A percentile compares a stretch with the other conserved stretches of the same genome.
phyloP scores from a whole-genome alignment of 345 rosid species.

The Gossypium ekmanianum region DNA sequence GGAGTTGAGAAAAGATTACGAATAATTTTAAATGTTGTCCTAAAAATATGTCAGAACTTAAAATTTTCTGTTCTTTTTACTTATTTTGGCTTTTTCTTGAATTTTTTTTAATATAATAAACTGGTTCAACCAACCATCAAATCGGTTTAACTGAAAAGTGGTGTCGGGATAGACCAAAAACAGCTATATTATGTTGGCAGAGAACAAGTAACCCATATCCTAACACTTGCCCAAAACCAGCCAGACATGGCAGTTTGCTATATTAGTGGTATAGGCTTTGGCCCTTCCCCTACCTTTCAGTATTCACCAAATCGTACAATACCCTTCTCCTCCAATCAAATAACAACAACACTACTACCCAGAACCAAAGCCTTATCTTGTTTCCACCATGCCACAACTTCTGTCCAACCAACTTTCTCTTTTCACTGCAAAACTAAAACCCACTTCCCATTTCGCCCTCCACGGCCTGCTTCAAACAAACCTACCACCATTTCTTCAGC shows the following conservation, averaged over 20 bases:
- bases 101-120: too few relatives aligned
- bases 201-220: neutral
- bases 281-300: neutral
- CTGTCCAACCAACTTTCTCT: neutral
- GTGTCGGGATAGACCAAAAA: too few relatives aligned
- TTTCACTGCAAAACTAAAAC: neutral
- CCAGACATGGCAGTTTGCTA: neutral
- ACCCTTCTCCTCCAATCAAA: constrained; percentile 5
- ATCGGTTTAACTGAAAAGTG: too few relatives aligned
- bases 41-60: too few relatives aligned
- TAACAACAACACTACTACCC: neutral
- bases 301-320: neutral
- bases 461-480: neutral
- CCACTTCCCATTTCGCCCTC: neutral
- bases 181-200: neutral
- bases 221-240: neutral
- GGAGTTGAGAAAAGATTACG: too few relatives aligned
- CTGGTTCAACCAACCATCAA: too few relatives aligned
- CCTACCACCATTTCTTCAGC: constrained; percentile 14
- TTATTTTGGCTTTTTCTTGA: too few relatives aligned
- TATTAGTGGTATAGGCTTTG: neutral
- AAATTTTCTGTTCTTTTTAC: too few relatives aligned
- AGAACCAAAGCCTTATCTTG: neutral
- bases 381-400: neutral
- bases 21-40: too few relatives aligned